Conservation (phyloP, 176 grass and related monocot species). For the Tillandsia fasciculata region DNA sequence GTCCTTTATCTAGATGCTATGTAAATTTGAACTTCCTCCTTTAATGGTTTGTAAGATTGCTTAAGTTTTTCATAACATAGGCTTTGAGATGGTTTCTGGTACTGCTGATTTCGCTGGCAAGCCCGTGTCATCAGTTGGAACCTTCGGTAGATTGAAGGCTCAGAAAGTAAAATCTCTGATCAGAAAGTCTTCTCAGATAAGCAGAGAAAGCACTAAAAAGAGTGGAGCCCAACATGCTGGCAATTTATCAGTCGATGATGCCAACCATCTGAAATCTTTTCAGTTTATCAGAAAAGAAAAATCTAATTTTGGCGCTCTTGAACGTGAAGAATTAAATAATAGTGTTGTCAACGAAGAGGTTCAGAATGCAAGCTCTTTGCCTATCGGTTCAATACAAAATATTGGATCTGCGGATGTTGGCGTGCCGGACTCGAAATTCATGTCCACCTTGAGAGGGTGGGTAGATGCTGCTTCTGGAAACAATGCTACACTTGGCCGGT, state of each 20-base stretch:
- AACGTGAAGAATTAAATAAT: not conserved
- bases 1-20: no score
- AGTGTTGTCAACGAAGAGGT: conserved; percentile 13
- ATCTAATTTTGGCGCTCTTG: not conserved
- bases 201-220: conserved; percentile 15
- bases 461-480: conserved; percentile 15
- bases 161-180: conserved; percentile 30
- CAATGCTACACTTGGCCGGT: conserved; percentile 16
- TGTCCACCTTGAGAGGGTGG: conserved; percentile 40
- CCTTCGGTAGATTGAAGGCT: conserved; percentile 60
- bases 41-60: conserved; percentile 6
- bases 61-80: conserved; percentile 26
- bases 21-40: not conserved
- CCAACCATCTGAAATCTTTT: conserved; percentile 8
- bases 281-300: conserved; percentile 14
- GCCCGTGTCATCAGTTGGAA: conserved; percentile 9
- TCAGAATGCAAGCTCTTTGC: conserved; percentile 19
- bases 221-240: not conserved
- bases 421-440: not conserved
- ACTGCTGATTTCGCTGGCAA: conserved; percentile 4
- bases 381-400: conserved; percentile 20
- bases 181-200: conserved; percentile 29
- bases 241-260: not conserved
- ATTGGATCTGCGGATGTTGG: conserved; percentile 7
- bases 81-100: not conserved